phyloP scores from a whole-genome alignment of 805 yeast species.

The Barnettozyma californica region DNA sequence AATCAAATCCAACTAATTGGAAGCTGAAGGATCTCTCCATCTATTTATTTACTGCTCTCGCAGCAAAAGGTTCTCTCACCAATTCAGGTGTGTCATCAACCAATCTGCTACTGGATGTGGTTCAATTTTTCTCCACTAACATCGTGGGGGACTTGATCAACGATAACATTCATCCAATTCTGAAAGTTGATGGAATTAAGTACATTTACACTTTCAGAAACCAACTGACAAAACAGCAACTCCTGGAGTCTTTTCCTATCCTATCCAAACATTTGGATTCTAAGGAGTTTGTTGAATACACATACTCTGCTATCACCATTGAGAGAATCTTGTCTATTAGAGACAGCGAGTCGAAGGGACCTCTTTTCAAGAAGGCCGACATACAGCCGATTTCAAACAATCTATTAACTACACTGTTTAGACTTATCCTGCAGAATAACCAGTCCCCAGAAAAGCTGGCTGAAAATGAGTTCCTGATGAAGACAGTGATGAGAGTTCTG shows the following conservation, averaged over 20 bases:
- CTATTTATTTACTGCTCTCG: conserved; percentile 80
- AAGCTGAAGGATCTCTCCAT: conserved; percentile 81
- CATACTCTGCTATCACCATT: conserved; percentile 89
- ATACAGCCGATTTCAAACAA: conserved; percentile 57
- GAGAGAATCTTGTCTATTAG: conserved; percentile 83
- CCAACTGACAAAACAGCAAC: conserved; percentile 83
- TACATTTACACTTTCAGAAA: conserved; percentile 87
- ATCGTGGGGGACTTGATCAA: conserved; percentile 78
- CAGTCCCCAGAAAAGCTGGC: conserved; percentile 84
- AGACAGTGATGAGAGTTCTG: conserved; percentile 77
- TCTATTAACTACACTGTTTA: conserved; percentile 60
- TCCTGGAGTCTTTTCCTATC: conserved; percentile 73
- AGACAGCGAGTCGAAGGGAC: conserved; percentile 39
- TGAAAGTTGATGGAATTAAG: conserved; percentile 89
- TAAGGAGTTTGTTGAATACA: conserved; percentile 74
- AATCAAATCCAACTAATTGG: conserved; percentile 56
- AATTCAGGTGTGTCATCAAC: conserved; percentile 83
- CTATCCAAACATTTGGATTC: conserved; percentile 65
- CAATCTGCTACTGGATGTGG: conserved; percentile 78
- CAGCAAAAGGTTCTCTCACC: conserved; percentile 87
- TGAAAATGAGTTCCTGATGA: conserved; percentile 91
- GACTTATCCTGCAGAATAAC: conserved; percentile 54
- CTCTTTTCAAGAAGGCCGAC: conserved; percentile 70
- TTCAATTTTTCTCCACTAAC: conserved; percentile 73
- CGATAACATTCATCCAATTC: conserved; percentile 59